Evolutionary conservation across 352 stramenopile species (phyloP), one percentile per base, ranked within the genome.

Genomic region (Pythium myriotylum): DNA sequence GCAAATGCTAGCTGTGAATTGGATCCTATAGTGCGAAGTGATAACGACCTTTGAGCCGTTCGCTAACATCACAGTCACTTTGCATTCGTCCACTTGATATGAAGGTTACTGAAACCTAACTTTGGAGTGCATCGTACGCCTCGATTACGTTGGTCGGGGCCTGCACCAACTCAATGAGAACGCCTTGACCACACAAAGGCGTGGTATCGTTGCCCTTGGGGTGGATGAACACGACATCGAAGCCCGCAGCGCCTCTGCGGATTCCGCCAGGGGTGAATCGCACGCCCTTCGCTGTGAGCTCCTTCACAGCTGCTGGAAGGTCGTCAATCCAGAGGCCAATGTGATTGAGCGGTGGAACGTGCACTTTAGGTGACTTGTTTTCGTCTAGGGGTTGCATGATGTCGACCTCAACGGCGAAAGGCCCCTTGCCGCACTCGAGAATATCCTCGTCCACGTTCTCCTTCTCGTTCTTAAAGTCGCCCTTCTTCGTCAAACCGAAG

Each of bases 361-460:
- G 95, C 35, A 99, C 86, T 67, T 97, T 98, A 35, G 93, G 91
- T 54, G 79, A 80, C 69, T 98, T 98, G 58, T 83, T 74, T 10
- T 79, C 63, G 85, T 99, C 94, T 22, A 99, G 84, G 6, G 97
- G 97, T 72, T 98, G 94, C 97, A 99, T 99, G 62, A 99, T 86
- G 78, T 99, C 97, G 19, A 99, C 79, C 73, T 99, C 97, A 1
- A 99, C 96, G 2, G 86, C 81, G 59, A 96, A 95, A 17, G 95
- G 88, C 22, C 86, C 91, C 22, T 88, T 76, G 22, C 97, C 97
- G 45, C 98, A 85, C 54, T 89, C 69, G 42, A 99, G 70, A 55
- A 99, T 98, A 75, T 99, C 97, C 76, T 99, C 97, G 59, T 99
- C 90, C 29, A 99, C 97, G 75, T 99, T 99, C 79, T 99, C 97